Percentiles rank a stretch among this genome's conserved stretches.
These are phyloP conservation scores for Baorangia bicolor DNA, from an alignment of 768 basidiomycete genomes.

Conservation along the genomic window DNA sequence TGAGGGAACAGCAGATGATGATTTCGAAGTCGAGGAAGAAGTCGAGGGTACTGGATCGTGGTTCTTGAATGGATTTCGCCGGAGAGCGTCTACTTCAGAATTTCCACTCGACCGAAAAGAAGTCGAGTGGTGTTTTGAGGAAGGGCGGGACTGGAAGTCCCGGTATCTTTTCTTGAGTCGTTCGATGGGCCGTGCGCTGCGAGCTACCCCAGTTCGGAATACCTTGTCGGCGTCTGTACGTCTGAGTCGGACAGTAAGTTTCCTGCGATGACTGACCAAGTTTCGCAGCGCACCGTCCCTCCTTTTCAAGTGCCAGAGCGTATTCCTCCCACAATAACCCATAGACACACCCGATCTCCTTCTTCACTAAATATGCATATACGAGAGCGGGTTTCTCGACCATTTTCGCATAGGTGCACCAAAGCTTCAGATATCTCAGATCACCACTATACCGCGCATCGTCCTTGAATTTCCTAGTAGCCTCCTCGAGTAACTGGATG, in stretches of 20 bases:
- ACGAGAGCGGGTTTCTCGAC: conserved; percentile 68
- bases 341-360: conserved; percentile 73
- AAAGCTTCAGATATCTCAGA: conserved; percentile 87
- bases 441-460: conserved; percentile 87
- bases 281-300: conserved; percentile 60
- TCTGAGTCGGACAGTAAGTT: conserved; percentile 39
- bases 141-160: conserved; percentile 66
- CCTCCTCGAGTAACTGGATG: conserved; percentile 78
- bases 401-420: conserved; percentile 83
- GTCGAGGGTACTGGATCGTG: conserved; percentile 32
- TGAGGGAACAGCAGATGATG: conserved; percentile 23
- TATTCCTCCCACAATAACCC: conserved; percentile 91
- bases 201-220: conserved; percentile 79
- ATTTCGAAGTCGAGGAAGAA: conserved; percentile 27
- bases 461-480: conserved; percentile 75
- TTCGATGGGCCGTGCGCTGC: conserved; percentile 78
- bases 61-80: conserved; percentile 39
- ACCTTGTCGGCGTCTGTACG: conserved; percentile 75
- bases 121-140: conserved; percentile 27
- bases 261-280: conserved; percentile 1
- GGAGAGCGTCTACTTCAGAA: conserved; percentile 31
- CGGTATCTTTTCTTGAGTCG: conserved; percentile 78
- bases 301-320: conserved; percentile 72
- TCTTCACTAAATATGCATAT: conserved; percentile 71
- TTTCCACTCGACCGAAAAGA: conserved; percentile 28